These are phyloP conservation scores for Colletotrichum lini DNA, from an alignment of 2,329 filamentous ascomycete species.

Conservation along the genomic window DNA sequence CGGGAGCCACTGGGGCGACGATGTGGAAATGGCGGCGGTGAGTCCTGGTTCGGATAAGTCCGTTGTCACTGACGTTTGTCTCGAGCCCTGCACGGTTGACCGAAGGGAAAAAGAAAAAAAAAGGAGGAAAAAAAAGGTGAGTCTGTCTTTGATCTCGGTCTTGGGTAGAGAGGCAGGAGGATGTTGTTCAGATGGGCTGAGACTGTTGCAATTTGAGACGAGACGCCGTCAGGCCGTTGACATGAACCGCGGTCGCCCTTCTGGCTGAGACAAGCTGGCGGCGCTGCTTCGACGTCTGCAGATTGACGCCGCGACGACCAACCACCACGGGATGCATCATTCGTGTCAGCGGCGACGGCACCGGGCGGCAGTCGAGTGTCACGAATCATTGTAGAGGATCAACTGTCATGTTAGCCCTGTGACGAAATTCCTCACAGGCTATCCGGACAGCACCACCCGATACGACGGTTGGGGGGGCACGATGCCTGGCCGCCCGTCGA, in stretches of 20 bases:
- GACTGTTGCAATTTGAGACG: slow-evolving; percentile 2
- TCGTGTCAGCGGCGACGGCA: not conserved
- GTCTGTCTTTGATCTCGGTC: slow-evolving; percentile 22
- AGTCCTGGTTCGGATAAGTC: not conserved
- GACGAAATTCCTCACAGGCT: not conserved
- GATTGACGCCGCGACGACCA: not conserved
- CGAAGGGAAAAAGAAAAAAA: not conserved
- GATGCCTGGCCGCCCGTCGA: slow-evolving; percentile 13
- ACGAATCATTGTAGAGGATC: too few species aligned
- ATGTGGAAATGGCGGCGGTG: not conserved
- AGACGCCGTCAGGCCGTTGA: not conserved
- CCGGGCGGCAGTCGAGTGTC: slow-evolving; percentile 24
- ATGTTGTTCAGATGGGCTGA: slow-evolving; percentile 5
- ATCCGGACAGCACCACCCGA: not conserved
- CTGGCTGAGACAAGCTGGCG: not conserved
- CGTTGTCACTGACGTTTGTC: slow-evolving; percentile 3
- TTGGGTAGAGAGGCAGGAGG: not conserved
- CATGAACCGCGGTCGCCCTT: too few species aligned
- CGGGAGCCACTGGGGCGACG: slow-evolving; percentile 18
- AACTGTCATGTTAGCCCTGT: not conserved
- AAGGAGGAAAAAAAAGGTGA: not conserved
- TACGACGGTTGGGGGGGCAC: slow-evolving; percentile 4
- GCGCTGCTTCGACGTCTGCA: not conserved
- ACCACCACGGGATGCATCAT: not conserved
- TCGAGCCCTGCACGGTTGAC: not conserved